Evolutionary conservation across 2,329 filamentous ascomycete species (phyloP).

Genomic region (Exophiala mesophila): DNA sequence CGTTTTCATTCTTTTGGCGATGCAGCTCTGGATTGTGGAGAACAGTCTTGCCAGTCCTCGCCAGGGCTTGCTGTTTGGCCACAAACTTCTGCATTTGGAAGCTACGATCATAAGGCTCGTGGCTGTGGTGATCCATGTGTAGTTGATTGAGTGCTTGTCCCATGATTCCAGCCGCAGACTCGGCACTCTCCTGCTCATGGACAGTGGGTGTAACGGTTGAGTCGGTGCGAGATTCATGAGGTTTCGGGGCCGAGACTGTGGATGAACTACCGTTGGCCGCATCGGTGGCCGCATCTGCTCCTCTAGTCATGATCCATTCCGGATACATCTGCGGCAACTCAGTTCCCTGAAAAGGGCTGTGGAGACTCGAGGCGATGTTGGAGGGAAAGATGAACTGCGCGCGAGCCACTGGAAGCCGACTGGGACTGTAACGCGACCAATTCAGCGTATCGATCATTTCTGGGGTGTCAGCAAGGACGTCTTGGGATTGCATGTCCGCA

Average conservation of each 20-base stretch:
- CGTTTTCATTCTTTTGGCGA: background rate
- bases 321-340: background rate
- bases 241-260: background rate
- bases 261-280: background rate
- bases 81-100: constrained; percentile 26
- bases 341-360: background rate
- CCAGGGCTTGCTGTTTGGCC: constrained; percentile 21
- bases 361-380: background rate
- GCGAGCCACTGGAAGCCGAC: background rate
- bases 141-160: too few species aligned
- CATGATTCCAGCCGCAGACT: background rate
- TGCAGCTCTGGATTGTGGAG: constrained; percentile 23
- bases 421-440: background rate
- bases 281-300: background rate
- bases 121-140: too few species aligned
- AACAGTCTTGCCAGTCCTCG: constrained; percentile 25
- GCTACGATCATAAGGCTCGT: constrained; percentile 24
- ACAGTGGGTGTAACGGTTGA: background rate
- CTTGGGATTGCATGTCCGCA: background rate
- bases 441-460: constrained; percentile 3
- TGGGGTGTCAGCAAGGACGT: constrained; percentile 3
- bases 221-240: constrained; percentile 5
- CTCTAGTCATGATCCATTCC: background rate
- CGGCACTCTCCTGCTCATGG: background rate
- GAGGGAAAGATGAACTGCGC: background rate